phyloP scores from a whole-genome alignment of 2,329 filamentous ascomycete genomes.

The Ophiocordyceps australis region DNA sequence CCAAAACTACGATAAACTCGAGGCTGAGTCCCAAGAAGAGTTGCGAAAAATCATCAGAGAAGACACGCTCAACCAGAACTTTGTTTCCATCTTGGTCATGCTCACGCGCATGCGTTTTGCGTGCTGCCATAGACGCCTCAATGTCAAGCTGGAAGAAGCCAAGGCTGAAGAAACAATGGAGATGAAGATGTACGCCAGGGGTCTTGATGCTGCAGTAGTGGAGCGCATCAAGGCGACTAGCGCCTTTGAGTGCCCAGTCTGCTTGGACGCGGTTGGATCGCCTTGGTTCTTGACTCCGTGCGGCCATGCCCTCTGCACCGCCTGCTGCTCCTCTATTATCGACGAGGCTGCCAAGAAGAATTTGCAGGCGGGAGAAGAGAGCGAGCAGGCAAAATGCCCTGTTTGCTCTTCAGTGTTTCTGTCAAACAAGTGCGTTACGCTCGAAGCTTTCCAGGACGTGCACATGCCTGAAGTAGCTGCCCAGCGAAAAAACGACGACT shows the following conservation, averaged over 20 bases:
- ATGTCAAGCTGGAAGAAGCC: conserved; percentile 15
- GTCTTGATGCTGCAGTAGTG: conserved; percentile 41
- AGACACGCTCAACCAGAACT: conserved; percentile 48
- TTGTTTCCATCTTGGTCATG: conserved; percentile 65
- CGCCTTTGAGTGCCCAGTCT: conserved; percentile 66
- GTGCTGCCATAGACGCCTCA: conserved; percentile 18
- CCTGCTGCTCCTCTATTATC: conserved; percentile 54
- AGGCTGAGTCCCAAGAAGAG: conserved; percentile 44
- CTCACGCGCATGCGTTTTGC: conserved; percentile 70
- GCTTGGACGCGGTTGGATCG: conserved; percentile 57
- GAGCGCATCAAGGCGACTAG: conserved; percentile 40
- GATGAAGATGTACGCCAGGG: conserved; percentile 43
- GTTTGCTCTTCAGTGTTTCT: conserved; percentile 54
- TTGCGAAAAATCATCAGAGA: conserved; percentile 63
- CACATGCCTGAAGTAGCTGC: conserved; percentile 38
- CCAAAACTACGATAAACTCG: conserved; percentile 61
- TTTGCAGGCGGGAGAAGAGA: conserved; percentile 42
- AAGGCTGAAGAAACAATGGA: conserved; percentile 16
- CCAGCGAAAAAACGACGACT: conserved; percentile 14
- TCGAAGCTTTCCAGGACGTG: conserved; percentile 53
- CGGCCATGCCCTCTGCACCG: conserved; percentile 61
- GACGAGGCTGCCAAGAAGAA: conserved; percentile 37
- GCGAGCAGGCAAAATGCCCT: conserved; percentile 46
- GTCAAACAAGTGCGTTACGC: conserved; percentile 53
- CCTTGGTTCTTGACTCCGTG: conserved; percentile 68